Evolutionary conservation across 176 grass and related monocot species (phyloP).

Genomic region (Cocos nucifera): DNA sequence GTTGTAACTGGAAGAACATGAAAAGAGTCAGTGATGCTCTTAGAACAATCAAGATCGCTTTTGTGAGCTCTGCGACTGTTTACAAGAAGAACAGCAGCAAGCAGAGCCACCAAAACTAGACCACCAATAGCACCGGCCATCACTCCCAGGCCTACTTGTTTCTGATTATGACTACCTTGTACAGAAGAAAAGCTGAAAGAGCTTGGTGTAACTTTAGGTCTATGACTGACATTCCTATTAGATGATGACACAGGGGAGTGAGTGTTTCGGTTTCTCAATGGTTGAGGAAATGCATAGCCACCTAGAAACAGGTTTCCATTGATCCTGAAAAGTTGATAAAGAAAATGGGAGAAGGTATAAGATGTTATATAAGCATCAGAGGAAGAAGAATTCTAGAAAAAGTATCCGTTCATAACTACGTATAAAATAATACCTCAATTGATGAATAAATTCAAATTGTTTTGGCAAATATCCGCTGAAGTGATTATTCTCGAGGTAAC

Average conservation of each 20-base stretch:
- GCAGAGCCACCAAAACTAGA: slow-evolving; percentile 30
- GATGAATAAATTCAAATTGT: slow-evolving; percentile 58
- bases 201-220: slow-evolving; percentile 32
- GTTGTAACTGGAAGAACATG: slow-evolving; percentile 29
- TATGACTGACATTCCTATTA: slow-evolving; percentile 43
- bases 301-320: slow-evolving; percentile 60
- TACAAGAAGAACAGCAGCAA: slow-evolving; percentile 34
- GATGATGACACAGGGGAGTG: slow-evolving; percentile 32
- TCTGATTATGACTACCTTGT: slow-evolving; percentile 14
- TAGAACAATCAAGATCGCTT: slow-evolving; percentile 15
- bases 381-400: too few relatives aligned
- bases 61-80: slow-evolving; percentile 3
- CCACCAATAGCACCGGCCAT: neutral
- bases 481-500: slow-evolving; percentile 75
- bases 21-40: slow-evolving; percentile 22
- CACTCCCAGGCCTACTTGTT: slow-evolving; percentile 12
- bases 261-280: slow-evolving; percentile 22
- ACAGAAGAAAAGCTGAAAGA: slow-evolving; percentile 31
- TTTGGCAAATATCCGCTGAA: slow-evolving; percentile 87
- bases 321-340: slow-evolving; percentile 49
- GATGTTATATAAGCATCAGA: slow-evolving; percentile 28
- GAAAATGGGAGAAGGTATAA: slow-evolving; percentile 9
- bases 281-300: slow-evolving; percentile 25
- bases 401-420: too few relatives aligned
- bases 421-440: slow-evolving; percentile 39